phyloP scores from a whole-genome alignment of 169 alveolate genomes.

The Eimeria brunetti region DNA sequence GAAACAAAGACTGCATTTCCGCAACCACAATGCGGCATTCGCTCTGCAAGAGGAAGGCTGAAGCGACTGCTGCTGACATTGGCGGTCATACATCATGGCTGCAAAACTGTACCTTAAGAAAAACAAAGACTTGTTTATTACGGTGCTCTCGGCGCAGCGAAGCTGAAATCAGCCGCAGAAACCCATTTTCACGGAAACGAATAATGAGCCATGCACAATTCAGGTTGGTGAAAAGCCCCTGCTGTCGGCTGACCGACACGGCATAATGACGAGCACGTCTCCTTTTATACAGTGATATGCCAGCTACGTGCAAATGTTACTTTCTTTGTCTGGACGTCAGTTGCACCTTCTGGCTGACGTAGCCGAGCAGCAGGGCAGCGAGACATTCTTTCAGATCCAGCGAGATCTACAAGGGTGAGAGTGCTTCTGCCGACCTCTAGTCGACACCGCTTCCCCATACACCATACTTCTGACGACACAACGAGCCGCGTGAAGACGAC shows the following conservation, averaged over 20 bases:
- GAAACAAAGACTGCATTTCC: constrained; percentile 55
- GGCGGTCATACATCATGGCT: not conserved
- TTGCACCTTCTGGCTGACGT: constrained; percentile 73
- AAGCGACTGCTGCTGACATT: not conserved
- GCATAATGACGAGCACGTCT: not conserved
- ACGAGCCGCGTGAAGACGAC: constrained; percentile 61
- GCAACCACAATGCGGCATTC: not conserved
- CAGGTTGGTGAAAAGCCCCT: not conserved
- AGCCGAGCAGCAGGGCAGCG: constrained; percentile 74
- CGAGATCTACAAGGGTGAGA: constrained; percentile 65
- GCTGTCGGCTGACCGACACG: not conserved
- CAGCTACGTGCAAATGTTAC: not conserved
- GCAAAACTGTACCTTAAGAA: constrained; percentile 45
- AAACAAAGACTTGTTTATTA: constrained; percentile 59
- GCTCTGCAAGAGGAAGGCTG: not conserved
- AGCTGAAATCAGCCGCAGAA: constrained; percentile 41
- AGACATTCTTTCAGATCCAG: constrained; percentile 58
- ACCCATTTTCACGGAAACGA: not conserved
- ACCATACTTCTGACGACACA: constrained; percentile 41
- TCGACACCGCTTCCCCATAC: constrained; percentile 41
- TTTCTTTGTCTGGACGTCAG: constrained; percentile 50
- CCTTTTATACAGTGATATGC: not conserved
- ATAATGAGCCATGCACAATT: not conserved
- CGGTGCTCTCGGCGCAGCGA: constrained; percentile 67
- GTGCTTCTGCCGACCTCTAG: constrained; percentile 53